Conservation (phyloP, 2,329 filamentous ascomycete species). For the Grosmannia clavigera region DNA sequence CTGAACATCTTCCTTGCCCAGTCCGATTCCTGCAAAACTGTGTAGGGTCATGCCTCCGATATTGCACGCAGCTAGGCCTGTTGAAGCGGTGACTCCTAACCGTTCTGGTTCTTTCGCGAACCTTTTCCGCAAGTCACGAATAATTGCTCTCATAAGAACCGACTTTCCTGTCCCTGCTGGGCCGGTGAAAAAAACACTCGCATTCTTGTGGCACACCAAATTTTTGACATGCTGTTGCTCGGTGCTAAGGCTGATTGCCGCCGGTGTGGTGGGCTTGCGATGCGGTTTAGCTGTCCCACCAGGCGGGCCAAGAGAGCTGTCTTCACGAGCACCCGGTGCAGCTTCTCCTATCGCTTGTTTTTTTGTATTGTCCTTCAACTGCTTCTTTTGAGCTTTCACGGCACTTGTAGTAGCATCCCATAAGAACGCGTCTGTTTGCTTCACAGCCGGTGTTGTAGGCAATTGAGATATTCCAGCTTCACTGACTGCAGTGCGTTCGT, state of each 20-base stretch:
- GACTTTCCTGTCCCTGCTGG: slow-evolving; percentile 96
- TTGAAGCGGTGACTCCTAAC: slow-evolving; percentile 89
- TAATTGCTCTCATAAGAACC: slow-evolving; percentile 86
- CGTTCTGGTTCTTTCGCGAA: slow-evolving; percentile 65
- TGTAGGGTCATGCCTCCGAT: slow-evolving; percentile 92
- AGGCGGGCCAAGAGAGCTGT: neutral
- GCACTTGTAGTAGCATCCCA: slow-evolving; percentile 68
- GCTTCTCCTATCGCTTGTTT: slow-evolving; percentile 25
- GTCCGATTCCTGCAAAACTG: slow-evolving; percentile 88
- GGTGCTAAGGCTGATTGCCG: slow-evolving; percentile 61
- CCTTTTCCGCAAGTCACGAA: slow-evolving; percentile 66
- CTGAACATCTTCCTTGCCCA: slow-evolving; percentile 78
- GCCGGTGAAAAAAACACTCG: slow-evolving; percentile 96
- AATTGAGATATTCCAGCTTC: slow-evolving; percentile 8
- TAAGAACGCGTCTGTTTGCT: slow-evolving; percentile 24
- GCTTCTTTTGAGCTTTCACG: slow-evolving; percentile 66
- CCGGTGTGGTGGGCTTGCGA: slow-evolving; percentile 25
- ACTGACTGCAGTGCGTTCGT: slow-evolving; percentile 20
- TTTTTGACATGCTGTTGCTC: slow-evolving; percentile 79
- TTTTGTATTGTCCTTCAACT: slow-evolving; percentile 52
- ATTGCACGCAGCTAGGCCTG: slow-evolving; percentile 90
- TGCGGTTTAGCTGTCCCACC: neutral
- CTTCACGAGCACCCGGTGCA: slow-evolving; percentile 21
- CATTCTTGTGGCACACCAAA: slow-evolving; percentile 64
- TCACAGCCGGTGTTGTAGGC: slow-evolving; percentile 21